These are phyloP conservation scores for Ceratocystis smalleyi DNA, from an alignment of 2,329 filamentous ascomycete species.

Conservation along the genomic window DNA sequence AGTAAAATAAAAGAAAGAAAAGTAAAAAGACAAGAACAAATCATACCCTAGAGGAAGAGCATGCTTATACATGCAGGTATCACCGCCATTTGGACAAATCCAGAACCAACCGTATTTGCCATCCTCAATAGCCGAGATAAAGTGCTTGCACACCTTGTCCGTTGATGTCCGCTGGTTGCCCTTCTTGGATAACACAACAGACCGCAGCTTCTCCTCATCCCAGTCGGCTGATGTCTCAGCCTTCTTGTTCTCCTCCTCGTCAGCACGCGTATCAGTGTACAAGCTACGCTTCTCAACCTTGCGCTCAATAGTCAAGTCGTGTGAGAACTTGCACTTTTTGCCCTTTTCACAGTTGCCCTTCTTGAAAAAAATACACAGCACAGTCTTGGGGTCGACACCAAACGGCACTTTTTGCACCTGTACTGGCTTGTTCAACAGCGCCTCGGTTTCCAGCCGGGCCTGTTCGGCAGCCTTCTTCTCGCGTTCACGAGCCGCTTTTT, in stretches of 20 bases:
- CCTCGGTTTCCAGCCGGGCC: conserved; percentile 63
- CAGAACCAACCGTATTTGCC: conserved; percentile 99
- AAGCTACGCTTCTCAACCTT: conserved; percentile 86
- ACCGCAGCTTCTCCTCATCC: conserved; percentile 90
- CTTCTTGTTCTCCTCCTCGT: conserved; percentile 65
- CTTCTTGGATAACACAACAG: conserved; percentile 88
- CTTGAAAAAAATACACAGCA: conserved; percentile 92
- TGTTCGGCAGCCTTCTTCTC: conserved; percentile 86
- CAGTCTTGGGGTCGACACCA: conserved; percentile 93
- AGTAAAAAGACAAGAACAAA: neutral
- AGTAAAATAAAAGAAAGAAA: neutral
- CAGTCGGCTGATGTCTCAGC: conserved; percentile 87
- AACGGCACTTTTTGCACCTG: conserved; percentile 97
- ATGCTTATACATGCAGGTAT: conserved; percentile 98
- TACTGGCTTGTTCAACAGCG: conserved; percentile 77
- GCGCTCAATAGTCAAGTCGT: conserved; percentile 75
- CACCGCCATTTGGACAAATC: conserved; percentile 87
- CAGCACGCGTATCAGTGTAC: conserved; percentile 68
- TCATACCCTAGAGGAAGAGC: conserved; percentile 83
- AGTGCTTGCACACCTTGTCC: conserved; percentile 98
- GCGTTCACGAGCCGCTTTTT: conserved; percentile 53
- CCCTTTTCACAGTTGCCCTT: conserved; percentile 96
- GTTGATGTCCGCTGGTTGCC: conserved; percentile 90
- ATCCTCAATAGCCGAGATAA: conserved; percentile 93
- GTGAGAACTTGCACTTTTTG: conserved; percentile 93